Conservation (phyloP, 495 filamentous ascomycete genomes). For the Pseudoneurospora amorphoporcata region DNA sequence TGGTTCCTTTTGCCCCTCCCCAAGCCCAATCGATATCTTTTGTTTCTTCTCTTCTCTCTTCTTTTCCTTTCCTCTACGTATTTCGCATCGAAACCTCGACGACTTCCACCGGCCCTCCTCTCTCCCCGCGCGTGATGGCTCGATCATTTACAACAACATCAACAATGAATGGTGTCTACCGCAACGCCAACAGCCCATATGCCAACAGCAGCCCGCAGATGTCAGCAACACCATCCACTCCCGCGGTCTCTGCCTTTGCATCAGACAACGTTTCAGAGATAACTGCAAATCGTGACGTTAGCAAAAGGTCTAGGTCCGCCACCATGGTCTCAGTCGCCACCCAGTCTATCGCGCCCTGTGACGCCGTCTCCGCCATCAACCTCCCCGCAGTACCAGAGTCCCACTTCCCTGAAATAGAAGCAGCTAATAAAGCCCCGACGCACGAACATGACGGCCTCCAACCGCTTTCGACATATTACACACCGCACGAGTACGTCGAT, state of each 20-base stretch:
- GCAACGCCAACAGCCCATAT: neutral
- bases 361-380: neutral
- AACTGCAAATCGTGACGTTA: neutral
- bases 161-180: neutral
- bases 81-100: neutral
- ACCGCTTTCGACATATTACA: neutral
- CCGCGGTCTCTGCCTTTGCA: neutral
- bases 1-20: neutral
- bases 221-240: neutral
- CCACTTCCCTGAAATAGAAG: neutral
- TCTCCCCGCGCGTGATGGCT: neutral
- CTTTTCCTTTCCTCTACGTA: neutral
- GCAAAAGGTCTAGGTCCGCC: neutral
- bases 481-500: neutral
- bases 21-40: neutral
- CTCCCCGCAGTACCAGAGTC: neutral
- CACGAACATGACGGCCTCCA: neutral
- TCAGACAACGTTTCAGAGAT: neutral
- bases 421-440: too few relatives aligned
- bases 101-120: neutral
- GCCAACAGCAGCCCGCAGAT: neutral
- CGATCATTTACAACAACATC: neutral
- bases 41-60: neutral
- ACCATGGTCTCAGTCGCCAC: neutral
- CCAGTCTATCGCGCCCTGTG: neutral